Evolutionary conservation across 495 filamentous ascomycete genomes (phyloP).

Genomic region (Daldinia grandis): DNA sequence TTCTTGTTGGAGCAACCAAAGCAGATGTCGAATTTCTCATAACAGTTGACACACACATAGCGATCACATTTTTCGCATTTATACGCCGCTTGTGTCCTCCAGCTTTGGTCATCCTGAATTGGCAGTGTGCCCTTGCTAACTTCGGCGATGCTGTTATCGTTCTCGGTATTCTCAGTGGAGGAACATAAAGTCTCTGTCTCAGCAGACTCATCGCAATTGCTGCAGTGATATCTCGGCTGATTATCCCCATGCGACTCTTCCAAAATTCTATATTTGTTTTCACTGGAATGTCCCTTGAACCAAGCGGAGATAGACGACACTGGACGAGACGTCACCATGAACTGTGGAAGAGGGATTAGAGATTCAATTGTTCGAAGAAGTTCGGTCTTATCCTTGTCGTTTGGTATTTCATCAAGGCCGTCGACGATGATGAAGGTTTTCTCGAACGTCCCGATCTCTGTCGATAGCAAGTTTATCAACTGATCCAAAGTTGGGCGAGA

Average conservation of each 20-base stretch:
- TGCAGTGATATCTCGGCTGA: neutral
- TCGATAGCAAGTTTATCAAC: neutral
- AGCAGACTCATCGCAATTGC: neutral
- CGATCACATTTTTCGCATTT: neutral
- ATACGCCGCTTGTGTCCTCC: neutral
- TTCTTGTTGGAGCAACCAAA: neutral
- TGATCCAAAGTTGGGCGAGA: neutral
- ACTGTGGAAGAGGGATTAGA: neutral
- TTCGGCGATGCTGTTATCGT: neutral
- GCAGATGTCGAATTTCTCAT: neutral
- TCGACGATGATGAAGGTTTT: neutral
- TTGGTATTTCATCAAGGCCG: neutral
- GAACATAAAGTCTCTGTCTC: too few relatives aligned
- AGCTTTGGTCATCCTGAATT: neutral
- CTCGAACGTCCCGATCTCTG: neutral
- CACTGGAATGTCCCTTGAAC: neutral
- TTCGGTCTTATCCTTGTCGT: neutral
- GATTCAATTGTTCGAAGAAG: neutral
- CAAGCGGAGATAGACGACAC: neutral
- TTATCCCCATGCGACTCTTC: neutral
- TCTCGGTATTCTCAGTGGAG: neutral
- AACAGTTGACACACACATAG: neutral
- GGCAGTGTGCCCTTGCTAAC: neutral
- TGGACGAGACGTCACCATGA: neutral
- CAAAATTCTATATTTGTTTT: neutral